Evolutionary conservation across 192 early-diverging fungal species (phyloP).

Genomic region (Mortierella alpina): DNA sequence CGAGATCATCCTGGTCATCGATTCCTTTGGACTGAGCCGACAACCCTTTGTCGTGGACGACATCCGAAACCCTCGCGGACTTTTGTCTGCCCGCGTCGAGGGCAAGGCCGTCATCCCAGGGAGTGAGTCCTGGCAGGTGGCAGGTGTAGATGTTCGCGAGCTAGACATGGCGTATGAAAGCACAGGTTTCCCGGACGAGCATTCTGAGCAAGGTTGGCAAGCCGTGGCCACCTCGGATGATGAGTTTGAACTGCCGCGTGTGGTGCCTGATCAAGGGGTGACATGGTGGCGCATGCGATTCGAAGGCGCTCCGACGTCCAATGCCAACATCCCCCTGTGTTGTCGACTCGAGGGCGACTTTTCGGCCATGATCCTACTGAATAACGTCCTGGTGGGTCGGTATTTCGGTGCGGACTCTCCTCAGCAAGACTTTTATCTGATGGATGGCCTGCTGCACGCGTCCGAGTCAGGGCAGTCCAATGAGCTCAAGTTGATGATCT

Average conservation of each 20-base stretch:
- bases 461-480: constrained; percentile 33
- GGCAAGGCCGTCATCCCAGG: constrained; percentile 61
- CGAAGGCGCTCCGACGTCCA: background rate
- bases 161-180: constrained; percentile 68
- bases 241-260: background rate
- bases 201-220: constrained; percentile 56
- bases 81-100: constrained; percentile 71
- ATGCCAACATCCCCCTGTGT: constrained; percentile 66
- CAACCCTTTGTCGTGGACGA: constrained; percentile 81
- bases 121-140: constrained; percentile 71
- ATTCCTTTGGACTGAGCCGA: constrained; percentile 80
- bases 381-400: constrained; percentile 73
- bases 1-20: constrained; percentile 75
- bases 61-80: constrained; percentile 77
- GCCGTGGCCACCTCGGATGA: background rate
- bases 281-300: constrained; percentile 56
- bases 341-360: constrained; percentile 74
- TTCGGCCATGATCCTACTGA: constrained; percentile 76
- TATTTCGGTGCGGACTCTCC: constrained; percentile 78
- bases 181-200: constrained; percentile 82
- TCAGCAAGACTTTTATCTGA: constrained; percentile 77
- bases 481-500: constrained; percentile 59
- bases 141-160: constrained; percentile 79
- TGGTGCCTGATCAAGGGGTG: constrained; percentile 36
- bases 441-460: constrained; percentile 62